phyloP scores from a whole-genome alignment of 2,329 filamentous ascomycete species.

The Neospermospora avenae region DNA sequence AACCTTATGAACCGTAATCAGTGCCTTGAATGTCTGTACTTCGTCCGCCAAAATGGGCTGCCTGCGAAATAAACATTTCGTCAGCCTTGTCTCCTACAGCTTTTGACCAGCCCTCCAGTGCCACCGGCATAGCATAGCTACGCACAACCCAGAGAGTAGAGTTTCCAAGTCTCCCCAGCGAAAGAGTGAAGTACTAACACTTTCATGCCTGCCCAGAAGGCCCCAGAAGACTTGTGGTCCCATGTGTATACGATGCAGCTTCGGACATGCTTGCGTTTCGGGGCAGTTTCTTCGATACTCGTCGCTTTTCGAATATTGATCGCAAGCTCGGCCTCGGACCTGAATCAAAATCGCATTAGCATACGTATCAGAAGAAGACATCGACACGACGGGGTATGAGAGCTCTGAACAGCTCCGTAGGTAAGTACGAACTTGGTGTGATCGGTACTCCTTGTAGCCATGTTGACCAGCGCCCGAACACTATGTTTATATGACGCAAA shows the following conservation, averaged over 20 bases:
- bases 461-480: slow-evolving; percentile 24
- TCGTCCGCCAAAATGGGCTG: slow-evolving; percentile 98
- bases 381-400: too few species aligned
- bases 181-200: slow-evolving; percentile 61
- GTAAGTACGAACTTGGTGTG: slow-evolving; percentile 35
- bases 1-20: slow-evolving; percentile 97
- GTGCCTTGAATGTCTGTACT: slow-evolving; percentile 96
- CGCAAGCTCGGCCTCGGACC: slow-evolving; percentile 65
- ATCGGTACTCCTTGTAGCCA: slow-evolving; percentile 36
- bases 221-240: slow-evolving; percentile 93
- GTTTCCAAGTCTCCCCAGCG: neutral
- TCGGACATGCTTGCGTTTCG: slow-evolving; percentile 89
- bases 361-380: neutral
- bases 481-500: neutral
- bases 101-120: neutral
- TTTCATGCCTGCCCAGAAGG: slow-evolving; percentile 98
- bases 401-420: slow-evolving; percentile 12
- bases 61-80: slow-evolving; percentile 42
- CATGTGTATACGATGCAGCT: slow-evolving; percentile 98
- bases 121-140: neutral
- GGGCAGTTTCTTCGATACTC: slow-evolving; percentile 63
- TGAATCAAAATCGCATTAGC: slow-evolving; percentile 34
- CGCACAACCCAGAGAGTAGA: neutral
- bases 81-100: slow-evolving; percentile 2
- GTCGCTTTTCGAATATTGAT: slow-evolving; percentile 71